phyloP scores from a whole-genome alignment of 1,284 basidiomycete species.

The Trametes versicolor region DNA sequence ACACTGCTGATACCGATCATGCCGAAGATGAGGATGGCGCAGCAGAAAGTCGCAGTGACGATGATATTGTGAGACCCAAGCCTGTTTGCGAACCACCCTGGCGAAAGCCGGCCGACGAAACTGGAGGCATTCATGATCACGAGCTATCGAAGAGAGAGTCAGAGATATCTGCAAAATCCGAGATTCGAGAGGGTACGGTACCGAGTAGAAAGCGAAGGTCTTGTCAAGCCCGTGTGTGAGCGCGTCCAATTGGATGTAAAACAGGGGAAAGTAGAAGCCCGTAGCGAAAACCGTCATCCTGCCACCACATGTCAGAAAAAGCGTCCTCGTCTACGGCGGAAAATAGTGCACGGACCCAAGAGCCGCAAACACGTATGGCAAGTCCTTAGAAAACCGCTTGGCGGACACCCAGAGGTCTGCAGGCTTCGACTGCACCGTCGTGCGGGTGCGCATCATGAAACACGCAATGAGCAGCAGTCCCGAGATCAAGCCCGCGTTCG shows the following conservation, averaged over 20 bases:
- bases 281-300: constrained; percentile 27
- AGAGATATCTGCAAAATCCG: background rate
- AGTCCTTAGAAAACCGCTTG: constrained; percentile 20
- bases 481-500: constrained; percentile 24
- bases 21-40: constrained; percentile 27
- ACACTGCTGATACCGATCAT: constrained; percentile 34
- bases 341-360: constrained; percentile 19
- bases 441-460: constrained; percentile 30
- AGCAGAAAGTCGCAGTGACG: constrained; percentile 18
- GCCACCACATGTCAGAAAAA: no score
- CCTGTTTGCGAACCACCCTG: constrained; percentile 28
- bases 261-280: constrained; percentile 31
- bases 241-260: constrained; percentile 35
- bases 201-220: constrained; percentile 35
- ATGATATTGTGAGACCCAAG: constrained; percentile 29
- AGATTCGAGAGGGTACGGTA: background rate
- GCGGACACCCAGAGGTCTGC: constrained; percentile 16
- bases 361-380: constrained; percentile 23
- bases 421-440: constrained; percentile 10
- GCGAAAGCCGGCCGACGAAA: constrained; percentile 26
- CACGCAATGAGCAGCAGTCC: constrained; percentile 32
- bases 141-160: constrained; percentile 9
- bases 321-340: background rate
- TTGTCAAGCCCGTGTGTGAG: constrained; percentile 28
- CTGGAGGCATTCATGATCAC: constrained; percentile 29